Percentiles rank a stretch among this genome's conserved stretches.
Conservation (phyloP, 192 early-diverging fungal species). For the Irineochytrium annulatum region DNA sequence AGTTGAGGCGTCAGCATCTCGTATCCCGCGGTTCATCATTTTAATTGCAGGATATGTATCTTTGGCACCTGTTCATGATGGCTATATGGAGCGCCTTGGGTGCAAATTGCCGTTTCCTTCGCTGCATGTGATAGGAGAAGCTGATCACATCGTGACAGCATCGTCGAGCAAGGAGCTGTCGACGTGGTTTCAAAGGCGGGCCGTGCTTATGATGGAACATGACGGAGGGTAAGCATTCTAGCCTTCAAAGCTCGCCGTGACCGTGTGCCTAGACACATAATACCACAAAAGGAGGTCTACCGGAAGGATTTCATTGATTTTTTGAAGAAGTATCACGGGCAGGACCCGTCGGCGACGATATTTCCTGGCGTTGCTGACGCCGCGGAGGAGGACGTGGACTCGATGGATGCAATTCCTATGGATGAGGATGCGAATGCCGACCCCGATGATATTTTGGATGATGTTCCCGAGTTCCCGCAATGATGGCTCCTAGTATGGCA, state of each 20-base stretch:
- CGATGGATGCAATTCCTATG: too few species aligned
- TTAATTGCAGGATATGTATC: not conserved
- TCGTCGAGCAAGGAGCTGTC: not conserved
- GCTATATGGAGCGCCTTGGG: not conserved
- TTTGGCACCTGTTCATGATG: not conserved
- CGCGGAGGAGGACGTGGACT: too few species aligned
- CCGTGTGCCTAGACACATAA: not conserved
- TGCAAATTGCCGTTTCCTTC: not conserved
- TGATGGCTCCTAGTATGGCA: too few species aligned
- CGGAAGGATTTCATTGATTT: too few species aligned
- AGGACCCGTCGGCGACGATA: too few species aligned
- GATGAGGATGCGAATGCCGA: too few species aligned
- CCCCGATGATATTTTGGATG: too few species aligned
- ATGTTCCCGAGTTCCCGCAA: too few species aligned
- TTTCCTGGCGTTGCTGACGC: too few species aligned
- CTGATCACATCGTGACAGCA: not conserved
- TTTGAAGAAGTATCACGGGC: too few species aligned
- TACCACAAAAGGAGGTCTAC: not conserved
- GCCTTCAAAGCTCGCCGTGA: not conserved
- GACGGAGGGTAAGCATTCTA: not conserved
- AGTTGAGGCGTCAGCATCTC: not conserved
- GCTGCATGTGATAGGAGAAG: constrained; percentile 2
- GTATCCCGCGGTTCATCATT: not conserved
- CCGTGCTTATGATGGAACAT: not conserved
- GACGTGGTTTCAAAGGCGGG: not conserved